These are phyloP conservation scores for Candida fluviatilis DNA, from an alignment of 805 yeast species.

Conservation along the genomic window DNA sequence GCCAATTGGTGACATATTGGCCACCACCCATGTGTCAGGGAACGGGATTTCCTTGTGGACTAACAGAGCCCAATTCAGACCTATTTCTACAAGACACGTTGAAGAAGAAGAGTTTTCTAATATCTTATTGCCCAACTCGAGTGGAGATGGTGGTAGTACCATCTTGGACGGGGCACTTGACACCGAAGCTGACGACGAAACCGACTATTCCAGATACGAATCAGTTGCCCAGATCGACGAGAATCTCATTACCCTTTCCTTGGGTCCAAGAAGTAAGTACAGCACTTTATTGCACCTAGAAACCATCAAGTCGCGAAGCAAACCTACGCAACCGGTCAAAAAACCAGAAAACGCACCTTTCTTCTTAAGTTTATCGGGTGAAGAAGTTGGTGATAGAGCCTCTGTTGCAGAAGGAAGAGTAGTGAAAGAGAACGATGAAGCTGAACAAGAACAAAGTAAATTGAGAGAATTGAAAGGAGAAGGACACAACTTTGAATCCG, in stretches of 20 bases:
- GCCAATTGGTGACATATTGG: conserved; percentile 84
- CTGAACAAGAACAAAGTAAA: conserved; percentile 28
- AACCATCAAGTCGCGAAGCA: conserved; percentile 77
- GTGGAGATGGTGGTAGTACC: conserved; percentile 73
- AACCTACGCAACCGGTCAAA: conserved; percentile 85
- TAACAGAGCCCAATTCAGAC: conserved; percentile 76
- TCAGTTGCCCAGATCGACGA: conserved; percentile 61
- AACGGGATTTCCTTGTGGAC: conserved; percentile 93
- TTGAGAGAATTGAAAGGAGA: conserved; percentile 27
- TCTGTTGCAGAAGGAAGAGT: conserved; percentile 37
- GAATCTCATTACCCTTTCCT: conserved; percentile 66
- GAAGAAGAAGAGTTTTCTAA: conserved; percentile 69
- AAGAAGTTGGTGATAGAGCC: conserved; percentile 69
- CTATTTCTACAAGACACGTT: conserved; percentile 70
- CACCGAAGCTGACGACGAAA: conserved; percentile 22
- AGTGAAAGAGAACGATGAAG: conserved; percentile 16
- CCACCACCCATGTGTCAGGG: conserved; percentile 87
- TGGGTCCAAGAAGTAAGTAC: conserved; percentile 75
- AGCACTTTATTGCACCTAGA: conserved; percentile 78
- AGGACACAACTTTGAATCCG: conserved; percentile 59
- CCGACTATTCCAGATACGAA: conserved; percentile 37
- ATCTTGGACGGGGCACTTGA: conserved; percentile 77
- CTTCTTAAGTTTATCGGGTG: conserved; percentile 67
- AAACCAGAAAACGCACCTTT: conserved; percentile 78
- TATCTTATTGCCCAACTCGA: conserved; percentile 64